Evolutionary conservation across 805 yeast genomes (phyloP), one percentile per base, ranked within the genome.

Genomic region (Cyberlindnera suaveolens): DNA sequence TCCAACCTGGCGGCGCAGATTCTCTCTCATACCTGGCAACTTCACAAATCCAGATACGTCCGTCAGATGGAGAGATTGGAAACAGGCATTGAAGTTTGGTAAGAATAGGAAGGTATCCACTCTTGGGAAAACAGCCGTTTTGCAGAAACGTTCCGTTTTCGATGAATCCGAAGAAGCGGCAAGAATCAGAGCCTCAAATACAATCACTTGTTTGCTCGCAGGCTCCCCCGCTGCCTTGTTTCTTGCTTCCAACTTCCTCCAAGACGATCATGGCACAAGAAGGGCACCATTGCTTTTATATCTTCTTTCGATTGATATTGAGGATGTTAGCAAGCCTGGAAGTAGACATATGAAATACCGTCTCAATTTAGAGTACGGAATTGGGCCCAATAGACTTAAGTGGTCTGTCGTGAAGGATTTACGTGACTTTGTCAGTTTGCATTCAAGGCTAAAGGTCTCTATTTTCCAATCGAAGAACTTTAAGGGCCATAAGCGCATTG

Each of bases 291-390:
- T 91, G 30, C 62, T 93, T 34, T 63, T 89, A 33, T 82, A 85
- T 15, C 76, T 89, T 61, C 57, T 93, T 19, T 83, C 87, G 6
- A 69, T 89, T 34, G 71, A 74, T 35, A 71, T 93, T 5, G 63
- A 74, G 34, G 81, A 78, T 49, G 61, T 71, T 9, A 68, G 80
- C 1, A 31, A 68, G 53, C 41, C 48, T 4, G 52, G 51, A 14
- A 50, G 45, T 32, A 50, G 44, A 11, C 68, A 67, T 39, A 61
- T 63, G 44, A 74, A 70, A 42, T 84, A 76, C 52, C 70, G 75
- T 46, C 67, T 93, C n/a, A 85, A 83, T 39, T 67, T 93, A 36
- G 96, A 90, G 58, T 93, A 93, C 57, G 99, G 98, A 6, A 77
- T 89, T 29, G 96, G 96, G 2, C 76, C 79, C 6, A 77, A 81